These are phyloP conservation scores for Phytophthora macrochlamydospora DNA, from an alignment of 352 stramenopile genomes.

Conservation along the genomic window DNA sequence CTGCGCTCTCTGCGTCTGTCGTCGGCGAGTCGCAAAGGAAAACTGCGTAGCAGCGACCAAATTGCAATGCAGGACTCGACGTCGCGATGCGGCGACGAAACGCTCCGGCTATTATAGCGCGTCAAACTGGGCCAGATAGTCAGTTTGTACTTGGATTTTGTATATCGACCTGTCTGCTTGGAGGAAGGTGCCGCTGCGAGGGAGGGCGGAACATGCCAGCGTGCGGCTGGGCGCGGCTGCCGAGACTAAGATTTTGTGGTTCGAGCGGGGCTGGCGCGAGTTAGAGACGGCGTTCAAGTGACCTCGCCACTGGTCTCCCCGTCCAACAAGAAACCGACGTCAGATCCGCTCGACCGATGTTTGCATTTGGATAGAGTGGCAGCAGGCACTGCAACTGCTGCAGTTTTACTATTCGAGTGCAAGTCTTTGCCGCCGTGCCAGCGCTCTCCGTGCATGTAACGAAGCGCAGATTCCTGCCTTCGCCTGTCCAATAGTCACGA, in stretches of 20 bases:
- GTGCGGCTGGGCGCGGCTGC: slow-evolving; percentile 15
- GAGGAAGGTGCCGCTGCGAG: too few relatives aligned
- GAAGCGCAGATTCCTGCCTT: too few relatives aligned
- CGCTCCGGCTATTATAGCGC: slow-evolving; percentile 3
- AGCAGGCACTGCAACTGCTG: too few relatives aligned
- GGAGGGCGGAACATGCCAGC: slow-evolving; percentile 7
- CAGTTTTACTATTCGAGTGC: background rate
- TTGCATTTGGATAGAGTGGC: too few relatives aligned
- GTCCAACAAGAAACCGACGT: too few relatives aligned
- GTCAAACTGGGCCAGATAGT: background rate
- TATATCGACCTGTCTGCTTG: background rate
- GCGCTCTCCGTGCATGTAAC: background rate
- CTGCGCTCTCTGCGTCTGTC: too few relatives aligned
- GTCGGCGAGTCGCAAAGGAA: too few relatives aligned
- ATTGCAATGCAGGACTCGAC: slow-evolving; percentile 10
- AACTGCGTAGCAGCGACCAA: slow-evolving; percentile 3
- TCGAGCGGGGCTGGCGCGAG: background rate
- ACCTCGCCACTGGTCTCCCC: background rate
- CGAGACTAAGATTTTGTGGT: slow-evolving; percentile 1
- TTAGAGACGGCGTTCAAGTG: background rate
- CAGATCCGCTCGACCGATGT: too few relatives aligned
- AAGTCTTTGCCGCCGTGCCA: background rate
- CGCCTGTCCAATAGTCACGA: too few relatives aligned
- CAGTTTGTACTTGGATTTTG: slow-evolving; percentile 25
- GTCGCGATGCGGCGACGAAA: slow-evolving; percentile 23